Percentiles rank a stretch among this genome's conserved stretches.
Evolutionary conservation across 1,284 basidiomycete genomes (phyloP).

Genomic region (Kalmanozyma brasiliensis): DNA sequence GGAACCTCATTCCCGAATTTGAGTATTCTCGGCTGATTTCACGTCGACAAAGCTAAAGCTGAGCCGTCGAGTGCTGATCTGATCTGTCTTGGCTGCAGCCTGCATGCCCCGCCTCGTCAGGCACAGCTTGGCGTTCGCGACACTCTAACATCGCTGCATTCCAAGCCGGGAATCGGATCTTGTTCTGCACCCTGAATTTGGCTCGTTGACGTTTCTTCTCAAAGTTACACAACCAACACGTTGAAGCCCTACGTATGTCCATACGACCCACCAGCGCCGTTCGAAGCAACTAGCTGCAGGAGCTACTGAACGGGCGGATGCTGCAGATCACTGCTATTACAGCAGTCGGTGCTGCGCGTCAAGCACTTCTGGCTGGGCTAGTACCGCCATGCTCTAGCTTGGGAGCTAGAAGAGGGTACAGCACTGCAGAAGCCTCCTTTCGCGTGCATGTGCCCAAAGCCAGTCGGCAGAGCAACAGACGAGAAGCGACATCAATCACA

Average conservation of each 20-base stretch:
- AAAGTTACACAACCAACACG: no score
- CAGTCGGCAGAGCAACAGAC: background rate
- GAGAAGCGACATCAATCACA: background rate
- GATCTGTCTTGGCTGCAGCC: background rate
- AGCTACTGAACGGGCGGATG: slow-evolving; percentile 3
- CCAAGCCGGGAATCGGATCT: no score
- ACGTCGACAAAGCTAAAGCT: background rate
- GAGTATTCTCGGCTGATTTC: background rate
- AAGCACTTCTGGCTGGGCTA: slow-evolving; percentile 7
- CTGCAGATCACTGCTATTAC: slow-evolving; percentile 20
- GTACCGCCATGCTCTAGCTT: background rate
- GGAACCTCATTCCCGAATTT: slow-evolving; percentile 2
- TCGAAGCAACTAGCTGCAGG: no score
- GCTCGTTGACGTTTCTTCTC: no score
- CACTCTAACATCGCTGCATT: no score
- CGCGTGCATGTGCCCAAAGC: slow-evolving; percentile 26
- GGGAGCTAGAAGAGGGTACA: slow-evolving; percentile 8
- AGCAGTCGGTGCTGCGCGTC: slow-evolving; percentile 20
- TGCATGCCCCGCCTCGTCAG: no score
- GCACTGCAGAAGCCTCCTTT: slow-evolving; percentile 15
- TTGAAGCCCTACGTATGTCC: background rate
- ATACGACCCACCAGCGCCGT: no score
- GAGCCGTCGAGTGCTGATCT: background rate
- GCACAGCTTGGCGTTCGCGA: no score
- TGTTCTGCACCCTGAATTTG: no score